Evolutionary conservation across 2,329 filamentous ascomycete species (phyloP).

Genomic region (Colletotrichum sp.): DNA sequence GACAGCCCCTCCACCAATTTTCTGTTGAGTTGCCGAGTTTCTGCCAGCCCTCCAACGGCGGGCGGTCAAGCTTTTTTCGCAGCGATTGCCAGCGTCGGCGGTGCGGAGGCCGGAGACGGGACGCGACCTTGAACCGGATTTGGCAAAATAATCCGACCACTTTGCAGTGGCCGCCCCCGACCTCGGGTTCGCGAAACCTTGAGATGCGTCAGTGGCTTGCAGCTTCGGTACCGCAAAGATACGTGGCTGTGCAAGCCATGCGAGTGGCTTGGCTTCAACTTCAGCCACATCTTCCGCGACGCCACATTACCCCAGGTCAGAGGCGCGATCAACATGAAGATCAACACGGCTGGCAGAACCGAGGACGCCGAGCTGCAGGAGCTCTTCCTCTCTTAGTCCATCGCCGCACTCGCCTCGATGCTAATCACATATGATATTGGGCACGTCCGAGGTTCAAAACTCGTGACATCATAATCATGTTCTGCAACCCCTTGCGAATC

Average conservation of each 20-base stretch:
- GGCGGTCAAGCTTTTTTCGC: slow-evolving; percentile 10
- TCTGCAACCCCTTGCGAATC: background rate
- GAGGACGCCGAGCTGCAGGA: background rate
- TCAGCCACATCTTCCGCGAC: background rate
- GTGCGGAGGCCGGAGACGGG: background rate
- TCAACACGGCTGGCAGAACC: background rate
- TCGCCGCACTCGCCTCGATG: background rate
- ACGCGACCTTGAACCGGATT: background rate
- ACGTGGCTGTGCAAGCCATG: background rate
- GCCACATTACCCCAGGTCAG: background rate
- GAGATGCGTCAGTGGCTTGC: background rate
- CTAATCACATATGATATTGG: background rate
- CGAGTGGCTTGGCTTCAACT: background rate
- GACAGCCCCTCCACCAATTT: slow-evolving; percentile 17
- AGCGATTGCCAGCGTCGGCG: background rate
- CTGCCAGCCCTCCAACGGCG: slow-evolving; percentile 11
- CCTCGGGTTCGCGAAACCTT: background rate
- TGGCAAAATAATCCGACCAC: slow-evolving; percentile 7
- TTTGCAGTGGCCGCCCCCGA: background rate
- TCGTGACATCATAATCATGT: background rate
- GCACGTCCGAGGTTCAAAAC: background rate
- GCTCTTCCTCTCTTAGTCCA: background rate
- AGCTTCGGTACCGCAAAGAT: background rate
- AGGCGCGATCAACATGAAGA: background rate
- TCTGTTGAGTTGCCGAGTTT: slow-evolving; percentile 19